Base-by-base conservation (phyloP, 2,329 filamentous ascomycete species). In the Monilinia polystroma region DNA sequence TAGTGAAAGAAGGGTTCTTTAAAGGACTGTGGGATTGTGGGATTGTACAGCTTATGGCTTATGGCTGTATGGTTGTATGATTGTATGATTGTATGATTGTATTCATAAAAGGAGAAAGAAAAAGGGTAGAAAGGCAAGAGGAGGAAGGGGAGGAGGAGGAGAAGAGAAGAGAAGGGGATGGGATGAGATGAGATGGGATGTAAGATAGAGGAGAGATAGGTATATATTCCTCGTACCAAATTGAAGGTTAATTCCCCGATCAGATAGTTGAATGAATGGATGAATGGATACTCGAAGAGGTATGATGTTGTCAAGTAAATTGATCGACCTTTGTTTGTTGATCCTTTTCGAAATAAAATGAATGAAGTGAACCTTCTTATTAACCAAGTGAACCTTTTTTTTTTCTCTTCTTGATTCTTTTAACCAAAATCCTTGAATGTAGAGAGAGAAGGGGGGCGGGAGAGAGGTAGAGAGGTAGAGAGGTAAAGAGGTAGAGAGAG, bases 281-380 rank as follows among this genome's bases (percentile, higher is more conserved):
- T 59, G 29, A 7, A 35, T 35, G 32, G 32, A 35, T 5, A 35
- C 32, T 35, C 32, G 32, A 32, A 6, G 4, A 35, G 32, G 32
- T 35, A 35, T 35, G 32, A 32, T 32, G 12, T 26, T 49, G 57
- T 59, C 32, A 35, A 32, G 23, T n/a, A 23, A n/a, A 47, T 59
- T 32, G 56, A 59, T 58, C 56, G 41, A 59, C 26, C 43, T 35
- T 49, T 23, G 57, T 35, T 35, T 49, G 47, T 49, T 47, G 57
- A 59, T 59, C 57, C 26, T 35, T 59, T 35, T 14, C 32, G 32
- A 35, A 35, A 35, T 35, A 35, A 35, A 35, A 35, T 35, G 32
- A 35, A 35, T 35, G 4, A 3, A 35, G 32, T 35, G 32, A 35
- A 35, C 32, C 32, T 35, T 35, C 6, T 35, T 35, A 35, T 35